Evolutionary conservation across 2,329 filamentous ascomycete species (phyloP), one percentile per base, ranked within the genome.

Genomic region (Sporothrix protearum): DNA sequence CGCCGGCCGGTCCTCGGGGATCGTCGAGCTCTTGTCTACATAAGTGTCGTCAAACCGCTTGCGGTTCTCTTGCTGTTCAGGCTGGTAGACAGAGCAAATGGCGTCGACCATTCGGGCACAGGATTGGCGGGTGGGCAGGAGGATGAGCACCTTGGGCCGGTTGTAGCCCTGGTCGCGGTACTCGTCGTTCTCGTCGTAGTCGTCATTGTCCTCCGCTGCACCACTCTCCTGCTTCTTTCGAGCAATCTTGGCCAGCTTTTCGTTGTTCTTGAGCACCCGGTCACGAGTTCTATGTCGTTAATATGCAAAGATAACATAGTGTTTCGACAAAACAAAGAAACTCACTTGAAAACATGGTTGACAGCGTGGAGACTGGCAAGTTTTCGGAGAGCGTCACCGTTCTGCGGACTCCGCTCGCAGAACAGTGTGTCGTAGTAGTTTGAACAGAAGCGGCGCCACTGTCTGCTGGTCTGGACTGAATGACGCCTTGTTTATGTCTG

Each of bases 161-260:
- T 95, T 97, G 80, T 97, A 99, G 0, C 96, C 96, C 81, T 99
- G 96, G 76, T 99, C 96, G 74, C 94, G 89, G 22, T 94, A 84
- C 75, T 97, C 93, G 4, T 92, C 82, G 49, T 92, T 90, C 19
- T 86, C 82, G 49, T 85, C 85, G 10, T 87, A 86, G 3, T 88
- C 85, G 69, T 91, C 88, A 76, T 89, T 90, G 47, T 69, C 71
- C 16, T 49, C 51, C 22, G 30, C 36, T 97, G 86, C 85, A 3
- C 87, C 85, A 12, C 86, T 86, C 3, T 88, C 85, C 70, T 91
- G 51, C 57, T 30, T 39, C 25, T 71, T 72, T 10, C 71, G 68
- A 8, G 70, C 70, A 9, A 61, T 88, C 76, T 89, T 90, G 10
- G 91, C 85, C 12, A 97, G 81, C 74, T 90, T 92, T 70, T 92